Evolutionary conservation across 805 yeast genomes (phyloP).

Genomic region (Cyberlindnera meyerae): DNA sequence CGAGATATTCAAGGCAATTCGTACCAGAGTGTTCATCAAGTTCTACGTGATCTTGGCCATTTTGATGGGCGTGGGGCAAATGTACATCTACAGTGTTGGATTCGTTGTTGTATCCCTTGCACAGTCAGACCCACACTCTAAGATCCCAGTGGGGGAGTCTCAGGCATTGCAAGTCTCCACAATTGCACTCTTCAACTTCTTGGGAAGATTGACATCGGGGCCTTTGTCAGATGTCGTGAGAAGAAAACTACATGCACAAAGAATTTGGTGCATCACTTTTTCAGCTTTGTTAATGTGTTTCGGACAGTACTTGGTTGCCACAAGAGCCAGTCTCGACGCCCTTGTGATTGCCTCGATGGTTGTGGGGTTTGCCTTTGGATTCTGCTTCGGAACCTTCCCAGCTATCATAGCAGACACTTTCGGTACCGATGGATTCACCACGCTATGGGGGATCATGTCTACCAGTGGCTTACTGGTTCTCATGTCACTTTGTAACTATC

Average conservation of each 20-base stretch:
- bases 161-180: conserved; percentile 72
- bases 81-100: conserved; percentile 70
- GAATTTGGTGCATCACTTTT: conserved; percentile 58
- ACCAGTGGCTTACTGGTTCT: conserved; percentile 63
- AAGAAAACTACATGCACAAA: conserved; percentile 45
- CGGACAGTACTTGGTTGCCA: conserved; percentile 33
- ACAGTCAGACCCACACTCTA: conserved; percentile 22
- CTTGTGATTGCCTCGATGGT: conserved; percentile 47
- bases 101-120: conserved; percentile 54
- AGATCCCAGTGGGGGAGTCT: conserved; percentile 35
- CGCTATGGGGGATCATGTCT: conserved; percentile 71
- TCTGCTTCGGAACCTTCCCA: conserved; percentile 69
- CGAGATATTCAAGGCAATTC: conserved; percentile 20
- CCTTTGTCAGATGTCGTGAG: conserved; percentile 58
- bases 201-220: conserved; percentile 63
- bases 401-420: conserved; percentile 69
- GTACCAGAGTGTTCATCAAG: conserved; percentile 35
- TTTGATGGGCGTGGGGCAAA: conserved; percentile 62
- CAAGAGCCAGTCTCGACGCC: conserved; percentile 34
- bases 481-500: conserved; percentile 46
- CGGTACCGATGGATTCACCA: conserved; percentile 63
- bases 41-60: conserved; percentile 54
- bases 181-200: conserved; percentile 58
- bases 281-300: conserved; percentile 35
- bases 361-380: conserved; percentile 65